Percentiles rank a stretch among this genome's conserved stretches.
phyloP scores from a whole-genome alignment of 1,139 yeast species.

The Scheffersomyces stambukii region DNA sequence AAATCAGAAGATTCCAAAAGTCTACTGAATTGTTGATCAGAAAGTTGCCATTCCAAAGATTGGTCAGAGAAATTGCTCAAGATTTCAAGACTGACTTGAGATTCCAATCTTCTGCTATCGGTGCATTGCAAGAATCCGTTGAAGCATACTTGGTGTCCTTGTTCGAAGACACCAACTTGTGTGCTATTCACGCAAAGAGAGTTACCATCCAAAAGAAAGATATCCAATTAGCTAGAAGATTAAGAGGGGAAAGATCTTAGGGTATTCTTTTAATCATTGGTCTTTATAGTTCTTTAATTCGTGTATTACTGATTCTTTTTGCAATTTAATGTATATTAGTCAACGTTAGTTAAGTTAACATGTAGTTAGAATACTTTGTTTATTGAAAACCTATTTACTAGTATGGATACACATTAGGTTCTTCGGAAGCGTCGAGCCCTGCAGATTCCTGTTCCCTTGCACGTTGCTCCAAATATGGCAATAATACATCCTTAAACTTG shows the following conservation, averaged over 20 bases:
- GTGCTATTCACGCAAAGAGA: slow-evolving; percentile 99
- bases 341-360: too few species aligned
- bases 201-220: slow-evolving; percentile 99
- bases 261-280: slow-evolving; percentile 7
- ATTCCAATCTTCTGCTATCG: slow-evolving; percentile 98
- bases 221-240: slow-evolving; percentile 98
- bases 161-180: slow-evolving; percentile 95
- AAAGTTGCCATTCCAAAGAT: slow-evolving; percentile 98
- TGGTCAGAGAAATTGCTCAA: slow-evolving; percentile 97
- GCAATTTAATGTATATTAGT: too few species aligned
- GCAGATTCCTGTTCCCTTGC: slow-evolving; percentile 48
- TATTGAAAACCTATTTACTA: too few species aligned
- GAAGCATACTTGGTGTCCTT: slow-evolving; percentile 92
- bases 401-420: slow-evolving; percentile 41
- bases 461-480: slow-evolving; percentile 50
- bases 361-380: too few species aligned
- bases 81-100: slow-evolving; percentile 97
- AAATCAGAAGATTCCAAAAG: slow-evolving; percentile 98
- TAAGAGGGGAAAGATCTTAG: slow-evolving; percentile 93
- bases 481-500: slow-evolving; percentile 47
- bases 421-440: slow-evolving; percentile 39
- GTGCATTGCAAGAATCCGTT: slow-evolving; percentile 98
- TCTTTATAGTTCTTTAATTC: slow-evolving; percentile 6
- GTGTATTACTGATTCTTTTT: slow-evolving; percentile 6
- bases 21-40: slow-evolving; percentile 95